These are phyloP conservation scores for Daldinia decipiens DNA, from an alignment of 495 filamentous ascomycete species.

Conservation along the genomic window DNA sequence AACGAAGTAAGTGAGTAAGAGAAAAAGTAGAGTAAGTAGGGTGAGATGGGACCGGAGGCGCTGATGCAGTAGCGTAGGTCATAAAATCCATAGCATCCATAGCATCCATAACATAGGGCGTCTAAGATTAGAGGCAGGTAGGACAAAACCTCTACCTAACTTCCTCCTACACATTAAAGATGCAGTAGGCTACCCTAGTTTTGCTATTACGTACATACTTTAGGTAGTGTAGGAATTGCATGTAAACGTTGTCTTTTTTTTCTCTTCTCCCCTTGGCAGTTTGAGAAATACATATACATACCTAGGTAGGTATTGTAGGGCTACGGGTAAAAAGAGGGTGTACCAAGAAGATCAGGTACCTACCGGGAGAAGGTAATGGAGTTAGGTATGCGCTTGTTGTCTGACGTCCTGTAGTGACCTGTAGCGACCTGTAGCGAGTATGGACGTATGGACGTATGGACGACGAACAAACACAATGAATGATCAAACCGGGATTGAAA, in stretches of 20 bases:
- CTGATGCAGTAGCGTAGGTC: conserved; percentile 35
- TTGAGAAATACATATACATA: neutral
- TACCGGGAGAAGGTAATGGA: conserved; percentile 13
- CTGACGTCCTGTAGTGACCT: conserved; percentile 14
- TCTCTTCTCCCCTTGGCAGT: conserved; percentile 1
- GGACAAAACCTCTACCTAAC: conserved; percentile 18
- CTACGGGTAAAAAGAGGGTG: conserved; percentile 17
- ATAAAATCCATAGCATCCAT: conserved; percentile 3
- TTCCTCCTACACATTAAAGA: neutral
- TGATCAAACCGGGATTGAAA: conserved; percentile 22
- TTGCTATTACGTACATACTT: conserved; percentile 31
- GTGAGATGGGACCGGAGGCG: conserved; percentile 27
- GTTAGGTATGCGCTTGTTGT: conserved; percentile 8
- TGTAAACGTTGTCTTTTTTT: conserved; percentile 1
- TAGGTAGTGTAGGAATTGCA: conserved; percentile 5
- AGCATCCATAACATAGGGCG: neutral
- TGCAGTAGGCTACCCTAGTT: conserved; percentile 15
- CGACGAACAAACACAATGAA: conserved; percentile 22
- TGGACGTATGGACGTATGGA: too few species aligned
- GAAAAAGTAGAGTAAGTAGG: conserved; percentile 14
- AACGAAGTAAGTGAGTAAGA: neutral
- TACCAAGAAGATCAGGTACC: conserved; percentile 12
- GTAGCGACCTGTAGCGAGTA: too few species aligned
- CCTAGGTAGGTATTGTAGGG: conserved; percentile 8
- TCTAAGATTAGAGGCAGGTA: conserved; percentile 16